Conservation (phyloP, 2,329 filamentous ascomycete species). For the Colletotrichum australisinense region DNA sequence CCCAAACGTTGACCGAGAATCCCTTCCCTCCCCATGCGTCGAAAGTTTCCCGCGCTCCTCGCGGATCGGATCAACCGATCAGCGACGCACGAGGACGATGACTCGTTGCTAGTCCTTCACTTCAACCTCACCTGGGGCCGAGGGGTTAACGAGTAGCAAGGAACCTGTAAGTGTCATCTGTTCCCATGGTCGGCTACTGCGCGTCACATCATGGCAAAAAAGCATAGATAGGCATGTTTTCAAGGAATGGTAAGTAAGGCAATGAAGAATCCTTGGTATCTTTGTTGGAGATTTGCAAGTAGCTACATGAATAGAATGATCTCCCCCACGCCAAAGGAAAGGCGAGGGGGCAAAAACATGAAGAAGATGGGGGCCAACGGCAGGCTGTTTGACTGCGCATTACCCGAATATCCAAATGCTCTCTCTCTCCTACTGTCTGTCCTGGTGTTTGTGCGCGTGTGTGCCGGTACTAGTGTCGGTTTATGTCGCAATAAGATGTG, state of each 20-base stretch:
- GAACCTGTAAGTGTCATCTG: neutral
- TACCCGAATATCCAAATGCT: neutral
- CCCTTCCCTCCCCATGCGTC: neutral
- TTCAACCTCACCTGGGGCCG: neutral
- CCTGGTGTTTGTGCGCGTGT: neutral
- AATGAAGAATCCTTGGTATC: conserved; percentile 5
- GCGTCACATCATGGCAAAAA: neutral
- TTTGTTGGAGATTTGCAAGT: conserved; percentile 8
- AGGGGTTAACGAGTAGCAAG: neutral
- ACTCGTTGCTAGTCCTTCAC: neutral
- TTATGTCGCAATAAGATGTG: neutral
- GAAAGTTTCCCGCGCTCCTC: neutral
- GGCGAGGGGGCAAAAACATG: neutral
- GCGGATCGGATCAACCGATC: conserved; percentile 11
- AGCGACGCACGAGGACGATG: neutral
- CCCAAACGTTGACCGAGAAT: neutral
- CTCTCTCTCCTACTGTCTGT: conserved; percentile 4
- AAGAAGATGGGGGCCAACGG: neutral
- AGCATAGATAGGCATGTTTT: neutral
- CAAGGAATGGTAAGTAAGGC: neutral
- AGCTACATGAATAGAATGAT: conserved; percentile 19
- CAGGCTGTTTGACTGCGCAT: neutral
- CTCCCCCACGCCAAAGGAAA: too few species aligned
- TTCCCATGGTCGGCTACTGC: neutral
- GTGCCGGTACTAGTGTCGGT: neutral